Evolutionary conservation across 73 alveolate species (phyloP), one percentile per base, ranked within the genome.

Genomic region (Effrenium voratum): DNA sequence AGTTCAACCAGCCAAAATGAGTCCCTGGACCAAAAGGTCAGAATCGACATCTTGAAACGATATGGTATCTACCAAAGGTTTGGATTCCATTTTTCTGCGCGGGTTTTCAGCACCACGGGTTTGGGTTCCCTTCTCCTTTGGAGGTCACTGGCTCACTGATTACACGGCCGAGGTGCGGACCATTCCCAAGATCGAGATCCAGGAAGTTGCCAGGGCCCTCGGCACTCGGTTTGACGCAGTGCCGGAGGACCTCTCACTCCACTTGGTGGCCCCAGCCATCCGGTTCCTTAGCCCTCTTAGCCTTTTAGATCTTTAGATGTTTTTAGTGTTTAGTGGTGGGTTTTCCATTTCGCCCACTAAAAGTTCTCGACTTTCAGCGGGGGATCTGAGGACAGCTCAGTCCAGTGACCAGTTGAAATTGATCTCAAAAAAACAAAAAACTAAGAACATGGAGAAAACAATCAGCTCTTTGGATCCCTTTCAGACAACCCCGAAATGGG

Each of bases 141-240:
- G 15, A 55, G 3, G 68, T n/a, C n/a, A n/a, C 68, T 19, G 22
- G 73, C 30, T 26, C 73, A 59, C 30, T 5, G 34, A n/a, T 57
- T 26, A 8, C 72, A 2, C 72, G 72, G 72, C 40, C 93, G 44
- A 88, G 95, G 95, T 88, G 1, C 41, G 95, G 44, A 88, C 95
- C 26, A 41, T 88, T 47, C 95, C 95, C 1, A 88, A 88, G 85
- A 88, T 88, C 38, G 95, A 88, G 47, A 70, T 88, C 24, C 95
- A 88, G 85, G 95, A 88, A 22, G 95, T 88, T 24, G 95, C 49
- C 26, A 5, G 55, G 60, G 34, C 32, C 46, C 85, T 57, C 34
- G 38, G 82, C 63, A 52, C 26, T 19, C 63, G 8, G 63, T 12
- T 8, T 12, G 63, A 52, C 63, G 8, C 26, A 8, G 19, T 19